Percentiles rank a stretch among this genome's conserved stretches.
Conservation (phyloP, 176 grass and related monocot genomes). For the barley (Hordeum vulgare) region MorexV3_pseudomolecules_assembly NC_058519.1:146770893-146771392, state of each 20-base stretch:
- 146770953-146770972: constrained; percentile 90
- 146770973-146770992: constrained; percentile 95
- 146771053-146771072: constrained; percentile 90
- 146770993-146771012: constrained; percentile 61
- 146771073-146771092: constrained; percentile 97
- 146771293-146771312: constrained; percentile 14
- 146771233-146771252: neutral
- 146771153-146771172: constrained; percentile 82
- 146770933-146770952: constrained; percentile 92
- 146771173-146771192: constrained; percentile 13
- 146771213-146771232: neutral
- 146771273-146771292: neutral
- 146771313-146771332: neutral
- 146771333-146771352: neutral
- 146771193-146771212: neutral
- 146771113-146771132: constrained; percentile 63
- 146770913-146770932: constrained; percentile 97
- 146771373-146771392: neutral
- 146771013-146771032: constrained; percentile 84
- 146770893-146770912: constrained; percentile 8
- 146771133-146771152: constrained; percentile 98
- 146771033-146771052: constrained; percentile 71
- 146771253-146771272: neutral
- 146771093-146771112: constrained; percentile 72
- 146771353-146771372: neutral